Evolutionary conservation across 257 asterid species (phyloP).

Genomic region (Fraxinus anomala): DNA sequence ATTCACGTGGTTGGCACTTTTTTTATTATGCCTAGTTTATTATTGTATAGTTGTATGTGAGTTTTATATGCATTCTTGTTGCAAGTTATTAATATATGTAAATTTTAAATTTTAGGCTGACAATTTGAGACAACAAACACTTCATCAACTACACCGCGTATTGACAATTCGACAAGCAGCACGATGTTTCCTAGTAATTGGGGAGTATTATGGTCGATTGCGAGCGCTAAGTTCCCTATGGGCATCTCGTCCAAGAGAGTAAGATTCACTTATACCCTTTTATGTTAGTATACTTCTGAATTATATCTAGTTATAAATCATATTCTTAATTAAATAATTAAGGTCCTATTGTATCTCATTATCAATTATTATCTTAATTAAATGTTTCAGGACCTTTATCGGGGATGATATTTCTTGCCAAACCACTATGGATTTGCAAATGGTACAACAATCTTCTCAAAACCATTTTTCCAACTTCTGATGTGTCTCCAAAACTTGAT

Average conservation of each 20-base stretch:
- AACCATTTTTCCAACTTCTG: conserved; percentile 75
- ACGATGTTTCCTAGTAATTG: conserved; percentile 76
- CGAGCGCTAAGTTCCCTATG: conserved; percentile 93
- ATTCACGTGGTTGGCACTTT: too few relatives aligned
- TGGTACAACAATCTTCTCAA: conserved; percentile 64
- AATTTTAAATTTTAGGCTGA: conserved; percentile 61
- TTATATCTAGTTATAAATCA: too few relatives aligned
- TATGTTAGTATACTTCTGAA: background rate
- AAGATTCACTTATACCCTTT: conserved; percentile 30
- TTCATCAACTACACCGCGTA: conserved; percentile 73
- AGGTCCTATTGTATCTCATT: background rate
- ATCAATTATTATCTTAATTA: background rate
- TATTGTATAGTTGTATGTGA: too few relatives aligned
- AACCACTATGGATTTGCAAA: conserved; percentile 66
- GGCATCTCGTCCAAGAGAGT: conserved; percentile 97
- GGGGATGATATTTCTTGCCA: conserved; percentile 72
- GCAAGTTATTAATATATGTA: background rate
- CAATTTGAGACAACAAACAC: conserved; percentile 83
- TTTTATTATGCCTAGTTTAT: too few relatives aligned
- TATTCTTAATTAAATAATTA: too few relatives aligned
- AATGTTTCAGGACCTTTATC: conserved; percentile 52
- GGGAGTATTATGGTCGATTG: conserved; percentile 85
- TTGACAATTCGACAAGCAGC: conserved; percentile 87
- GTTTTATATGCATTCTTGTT: too few relatives aligned
- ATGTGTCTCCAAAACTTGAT: conserved; percentile 26